Evolutionary conservation across 108 stramenopile genomes (phyloP), one percentile per base, ranked within the genome.

Genomic region (Pinguiococcus pyrenoidosus): DNA sequence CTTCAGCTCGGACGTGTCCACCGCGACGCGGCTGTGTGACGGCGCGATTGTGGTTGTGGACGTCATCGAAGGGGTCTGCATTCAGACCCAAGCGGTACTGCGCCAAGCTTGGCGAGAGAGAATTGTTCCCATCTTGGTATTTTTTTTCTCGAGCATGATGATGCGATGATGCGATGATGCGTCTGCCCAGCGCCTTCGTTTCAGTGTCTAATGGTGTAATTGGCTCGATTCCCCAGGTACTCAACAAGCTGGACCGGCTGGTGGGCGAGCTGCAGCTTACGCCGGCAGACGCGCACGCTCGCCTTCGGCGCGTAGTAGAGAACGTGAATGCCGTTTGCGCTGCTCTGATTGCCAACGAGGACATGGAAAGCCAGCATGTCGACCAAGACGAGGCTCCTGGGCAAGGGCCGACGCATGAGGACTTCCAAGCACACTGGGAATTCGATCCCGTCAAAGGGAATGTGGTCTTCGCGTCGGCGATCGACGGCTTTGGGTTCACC

Each of bases 401-500:
- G 38, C 20, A 38, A 10, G 22, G 44, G 18, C 32, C 25, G 26
- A 32, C 39, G 9, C 58, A 68, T 2, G 67, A 77, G 6, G 54
- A 72, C 52, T 6, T 54, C 14, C 7, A 10, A 21, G 18, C 4
- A 33, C 17, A 51, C 6, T 93, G 92, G 92, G 83, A 76, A 13
- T 97, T 97, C 71, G 83, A 84, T 26, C 89, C 94, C 2, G 64
- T 71, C 48, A 68, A 74, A 41, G 90, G 91, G 3, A 92, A 98
- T 68, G 89, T 98, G 7, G 73, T 93, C 4, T 98, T 98, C 73
- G 78, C 79, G 23, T 78, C 79, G 14, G 92, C 92, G 3, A 49
- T 87, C 28, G 84, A 82, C 58, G 86, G 93, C 34, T 98, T 91
- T 91, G 96, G 86, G 35, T 95, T 98, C 46, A 71, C 85, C 0